Base-by-base conservation (phyloP, 495 filamentous ascomycete genomes). In the Penicillium canariense region DNA sequence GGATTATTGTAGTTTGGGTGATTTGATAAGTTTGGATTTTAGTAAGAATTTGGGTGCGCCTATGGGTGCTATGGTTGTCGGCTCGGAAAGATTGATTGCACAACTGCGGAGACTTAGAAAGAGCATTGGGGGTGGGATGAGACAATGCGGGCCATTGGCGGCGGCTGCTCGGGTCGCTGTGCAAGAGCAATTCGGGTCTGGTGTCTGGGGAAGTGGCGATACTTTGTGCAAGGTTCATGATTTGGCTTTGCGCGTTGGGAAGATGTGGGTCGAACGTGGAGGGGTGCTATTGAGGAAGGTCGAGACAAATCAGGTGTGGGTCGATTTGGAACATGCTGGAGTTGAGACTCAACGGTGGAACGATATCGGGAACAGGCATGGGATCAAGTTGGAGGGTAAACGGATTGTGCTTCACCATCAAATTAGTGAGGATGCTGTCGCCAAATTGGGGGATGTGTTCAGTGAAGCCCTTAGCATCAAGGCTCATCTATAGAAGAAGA, bases 351-450 rank as follows among this genome's bases (percentile, higher is more conserved):
- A n/a, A 12, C 5, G 5, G 15, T 47, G 25, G 25, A 31, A 28
- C 15, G 25, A 5, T 8, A 30, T 39, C 18, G 48, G 48, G n/a
- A 27, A n/a, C 1, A 50, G 26, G 18, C 22, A 50, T 28, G 48
- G 48, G 4, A 17, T 50, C 17, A 25, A 5, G 20, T 15, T 50
- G 14, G 48, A 50, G 26, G 48, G 48, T 2, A 39, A 39, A 15
- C n/a, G 48, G 18, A 36, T 50, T 15, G 48, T 50, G 3, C 18
- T 50, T 25, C 48, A 50, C 18, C 34, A 39, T 50, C 48, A 50
- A 15, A 51, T 51, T 5, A 40, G 34, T 23, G 32, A 18, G 20
- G 23, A 38, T 12, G 32, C 34, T 11, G 31, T 42, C 2, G 9
- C 32, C 11, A 17, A 22, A 20, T 9, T 51, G 28, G 15, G 11